Evolutionary conservation across 2,329 filamentous ascomycete species (phyloP).

Genomic region (Penicillium psychrosexuale): DNA sequence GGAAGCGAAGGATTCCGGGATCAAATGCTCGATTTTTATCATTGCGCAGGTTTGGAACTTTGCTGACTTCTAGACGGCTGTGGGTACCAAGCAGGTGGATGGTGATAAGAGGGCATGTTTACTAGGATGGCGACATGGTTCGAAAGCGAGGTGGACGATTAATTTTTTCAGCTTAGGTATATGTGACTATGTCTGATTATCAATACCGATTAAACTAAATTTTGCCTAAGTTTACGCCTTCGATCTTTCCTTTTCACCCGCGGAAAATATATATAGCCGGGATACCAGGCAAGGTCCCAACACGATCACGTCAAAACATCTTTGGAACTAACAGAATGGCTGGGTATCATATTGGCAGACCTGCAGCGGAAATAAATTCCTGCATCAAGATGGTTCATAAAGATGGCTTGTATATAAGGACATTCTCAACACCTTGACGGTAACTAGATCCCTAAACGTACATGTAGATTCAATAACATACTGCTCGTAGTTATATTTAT

Average conservation of each 20-base stretch:
- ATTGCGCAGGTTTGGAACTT: constrained; percentile 17
- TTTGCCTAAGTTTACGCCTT: background rate
- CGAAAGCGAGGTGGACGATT: background rate
- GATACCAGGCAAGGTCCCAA: background rate
- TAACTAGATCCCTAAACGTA: background rate
- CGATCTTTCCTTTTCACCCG: background rate
- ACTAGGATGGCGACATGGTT: background rate
- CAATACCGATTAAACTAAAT: background rate
- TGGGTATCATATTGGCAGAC: background rate
- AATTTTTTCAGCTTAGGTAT: too few species aligned
- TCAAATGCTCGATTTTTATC: constrained; percentile 26
- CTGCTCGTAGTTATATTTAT: background rate
- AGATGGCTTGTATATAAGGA: background rate
- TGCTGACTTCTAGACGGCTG: constrained; percentile 4
- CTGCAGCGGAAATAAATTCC: background rate
- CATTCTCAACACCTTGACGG: background rate
- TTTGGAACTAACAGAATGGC: background rate
- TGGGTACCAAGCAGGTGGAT: background rate
- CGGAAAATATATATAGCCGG: too few species aligned
- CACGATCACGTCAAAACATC: background rate
- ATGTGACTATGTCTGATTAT: background rate
- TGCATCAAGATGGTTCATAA: background rate
- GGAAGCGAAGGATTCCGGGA: constrained; percentile 33
- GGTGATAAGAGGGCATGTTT: constrained; percentile 6
- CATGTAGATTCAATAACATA: background rate